These are phyloP conservation scores for Rosa rugosa DNA, from an alignment of 306 rosid species.

Conservation along the genomic window DNA sequence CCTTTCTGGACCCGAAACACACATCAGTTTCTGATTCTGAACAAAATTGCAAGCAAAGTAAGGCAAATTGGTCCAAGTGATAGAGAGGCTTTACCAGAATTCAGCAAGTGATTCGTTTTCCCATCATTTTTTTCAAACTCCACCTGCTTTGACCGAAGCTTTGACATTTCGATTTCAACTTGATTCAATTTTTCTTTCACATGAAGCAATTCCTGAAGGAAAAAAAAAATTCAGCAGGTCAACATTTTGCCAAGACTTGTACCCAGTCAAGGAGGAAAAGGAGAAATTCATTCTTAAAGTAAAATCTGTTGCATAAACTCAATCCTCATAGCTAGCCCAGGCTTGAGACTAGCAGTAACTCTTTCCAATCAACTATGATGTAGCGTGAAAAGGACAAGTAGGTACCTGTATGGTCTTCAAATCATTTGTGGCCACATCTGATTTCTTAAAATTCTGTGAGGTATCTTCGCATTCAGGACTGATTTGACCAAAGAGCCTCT, in stretches of 20 bases:
- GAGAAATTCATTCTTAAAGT: neutral
- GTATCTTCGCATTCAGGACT: slow-evolving; percentile 4
- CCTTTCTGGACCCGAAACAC: neutral
- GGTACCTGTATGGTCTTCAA: neutral
- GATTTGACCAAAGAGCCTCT: slow-evolving; percentile 32
- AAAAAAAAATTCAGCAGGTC: neutral
- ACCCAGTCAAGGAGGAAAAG: neutral
- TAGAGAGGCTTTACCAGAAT: slow-evolving; percentile 17
- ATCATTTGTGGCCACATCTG: slow-evolving; percentile 16
- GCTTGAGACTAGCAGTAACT: neutral
- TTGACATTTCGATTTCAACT: slow-evolving; percentile 22
- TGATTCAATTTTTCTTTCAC: slow-evolving; percentile 31
- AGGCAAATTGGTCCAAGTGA: neutral
- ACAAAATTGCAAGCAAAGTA: neutral
- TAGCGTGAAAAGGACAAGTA: slow-evolving; percentile 7
- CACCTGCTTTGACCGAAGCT: slow-evolving; percentile 27
- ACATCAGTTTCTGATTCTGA: neutral
- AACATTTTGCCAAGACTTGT: neutral
- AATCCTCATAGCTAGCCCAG: neutral
- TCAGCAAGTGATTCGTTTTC: slow-evolving; percentile 15
- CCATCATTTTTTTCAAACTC: slow-evolving; percentile 11
- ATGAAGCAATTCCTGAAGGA: slow-evolving; percentile 24
- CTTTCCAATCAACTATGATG: slow-evolving; percentile 1
- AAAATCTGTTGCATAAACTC: neutral
- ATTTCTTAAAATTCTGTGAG: slow-evolving; percentile 20